These are phyloP conservation scores for Daldinia concentrica DNA, from an alignment of 495 filamentous ascomycete genomes.

Conservation along the genomic window DNA sequence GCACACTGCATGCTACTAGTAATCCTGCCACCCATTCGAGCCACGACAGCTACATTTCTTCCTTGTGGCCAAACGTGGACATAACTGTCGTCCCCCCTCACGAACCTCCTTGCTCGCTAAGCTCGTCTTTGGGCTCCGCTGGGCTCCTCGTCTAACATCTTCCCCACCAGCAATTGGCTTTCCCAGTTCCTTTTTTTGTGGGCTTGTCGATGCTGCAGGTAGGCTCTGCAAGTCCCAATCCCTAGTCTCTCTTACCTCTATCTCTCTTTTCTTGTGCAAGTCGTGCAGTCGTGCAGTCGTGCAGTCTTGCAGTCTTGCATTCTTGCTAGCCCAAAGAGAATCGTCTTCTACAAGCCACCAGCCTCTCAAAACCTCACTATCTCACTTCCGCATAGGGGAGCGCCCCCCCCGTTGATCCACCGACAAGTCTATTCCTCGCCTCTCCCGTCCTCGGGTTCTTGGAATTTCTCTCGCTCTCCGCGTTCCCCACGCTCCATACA, in stretches of 20 bases:
- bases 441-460: conserved; percentile 35
- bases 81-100: conserved; percentile 38
- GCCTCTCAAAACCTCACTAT: conserved; percentile 8
- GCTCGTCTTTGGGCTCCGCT: conserved; percentile 45
- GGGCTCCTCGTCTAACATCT: conserved; percentile 32
- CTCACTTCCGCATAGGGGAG: conserved; percentile 10
- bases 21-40: conserved; percentile 66
- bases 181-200: conserved; percentile 19
- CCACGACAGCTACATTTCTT: conserved; percentile 61
- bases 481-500: conserved; percentile 45
- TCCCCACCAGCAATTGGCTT: conserved; percentile 44
- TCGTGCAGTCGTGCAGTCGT: neutral
- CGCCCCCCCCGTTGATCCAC: conserved; percentile 10
- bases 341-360: neutral
- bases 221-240: conserved; percentile 29
- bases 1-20: conserved; percentile 61
- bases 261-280: neutral
- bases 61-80: conserved; percentile 46
- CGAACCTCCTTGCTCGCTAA: conserved; percentile 40
- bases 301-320: neutral
- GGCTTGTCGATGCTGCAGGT: conserved; percentile 24
- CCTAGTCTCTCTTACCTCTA: neutral
- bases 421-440: conserved; percentile 6
- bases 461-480: conserved; percentile 38
- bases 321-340: neutral